Base-by-base conservation (phyloP, 345 rosid species). In the Dipteronia sinensis region DNA sequence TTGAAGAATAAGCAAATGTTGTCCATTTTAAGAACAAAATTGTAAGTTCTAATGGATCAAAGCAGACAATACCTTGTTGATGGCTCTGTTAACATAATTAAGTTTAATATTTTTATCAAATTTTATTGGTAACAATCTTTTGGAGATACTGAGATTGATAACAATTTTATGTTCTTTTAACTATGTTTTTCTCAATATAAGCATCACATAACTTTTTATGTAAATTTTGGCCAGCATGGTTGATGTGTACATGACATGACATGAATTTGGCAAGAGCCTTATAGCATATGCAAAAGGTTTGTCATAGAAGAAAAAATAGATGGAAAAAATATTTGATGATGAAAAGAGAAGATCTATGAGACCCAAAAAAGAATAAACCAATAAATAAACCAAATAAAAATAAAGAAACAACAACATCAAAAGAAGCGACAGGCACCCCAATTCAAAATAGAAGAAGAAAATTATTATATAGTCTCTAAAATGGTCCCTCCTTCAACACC, bases 381-480 rank as follows among this genome's bases (percentile, higher is more conserved):
- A 3, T 11, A 63, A 44, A 47, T 1, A 46, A 31, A 40, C 44
- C 59, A 46, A 31, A 40, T 58, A 67, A 42, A 68, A 78, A 27
- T 23, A 71, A 71, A 77, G 70, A 20, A 75, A 71, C 78, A 77
- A 31, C 46, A 66, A 63, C 81, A 67, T 83, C 64, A 82, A 82
- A 77, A 77, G 79, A 81, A 80, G 81, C 79, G 87, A 87, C 81
- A 79, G 75, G 27, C 56, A 44, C 53, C 34, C 12, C 27, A 25
- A 12, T 9, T 2, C 55, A 6, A 25, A 46, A 3, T 16, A 66
- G 20, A 64, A 19, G 69, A 29, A 11, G 22, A n/a, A 16, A 27
- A 63, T 25, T 61, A 27, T 63, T 6, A 31, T 38, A 38, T 53
- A 47, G 3, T 34, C 47, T 74, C 10, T 12, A 1, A 40, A 67